Conservation (phyloP, 192 early-diverging fungal genomes). For the Coemansia sp. region DNA sequence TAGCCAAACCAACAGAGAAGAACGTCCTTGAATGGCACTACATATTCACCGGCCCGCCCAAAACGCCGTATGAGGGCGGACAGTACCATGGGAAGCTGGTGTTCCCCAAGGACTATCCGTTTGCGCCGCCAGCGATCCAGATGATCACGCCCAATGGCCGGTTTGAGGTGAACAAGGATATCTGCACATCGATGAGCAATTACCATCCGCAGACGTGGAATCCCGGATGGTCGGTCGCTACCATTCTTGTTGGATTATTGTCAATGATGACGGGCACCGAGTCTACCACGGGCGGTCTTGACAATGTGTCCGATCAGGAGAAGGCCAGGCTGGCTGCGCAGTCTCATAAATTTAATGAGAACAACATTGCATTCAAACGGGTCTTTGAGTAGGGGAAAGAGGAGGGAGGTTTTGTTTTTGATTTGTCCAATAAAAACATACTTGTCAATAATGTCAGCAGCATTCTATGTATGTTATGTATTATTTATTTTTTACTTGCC, state of each 20-base stretch:
- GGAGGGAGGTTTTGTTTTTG: too few species aligned
- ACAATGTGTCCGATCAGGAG: constrained; percentile 64
- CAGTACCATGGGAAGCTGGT: constrained; percentile 89
- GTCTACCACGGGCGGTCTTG: constrained; percentile 78
- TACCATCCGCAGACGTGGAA: constrained; percentile 96
- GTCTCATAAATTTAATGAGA: constrained; percentile 44
- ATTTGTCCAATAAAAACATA: too few species aligned
- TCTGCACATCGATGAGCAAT: constrained; percentile 91
- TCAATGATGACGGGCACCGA: constrained; percentile 89
- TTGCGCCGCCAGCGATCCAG: constrained; percentile 81
- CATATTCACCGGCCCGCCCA: constrained; percentile 84
- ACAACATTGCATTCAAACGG: constrained; percentile 18
- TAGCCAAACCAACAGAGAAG: constrained; percentile 88
- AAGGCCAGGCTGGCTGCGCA: constrained; percentile 60
- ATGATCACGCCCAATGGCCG: constrained; percentile 83
- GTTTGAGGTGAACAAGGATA: constrained; percentile 91
- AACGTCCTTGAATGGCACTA: constrained; percentile 99
- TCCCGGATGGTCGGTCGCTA: constrained; percentile 95
- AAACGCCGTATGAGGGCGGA: constrained; percentile 82
- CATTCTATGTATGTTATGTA: too few species aligned
- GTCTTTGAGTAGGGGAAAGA: background rate
- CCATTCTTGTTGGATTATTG: constrained; percentile 83
- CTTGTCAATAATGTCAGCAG: too few species aligned
- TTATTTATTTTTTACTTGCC: too few species aligned
- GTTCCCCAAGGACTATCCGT: constrained; percentile 95